Conservation (phyloP, 2,329 filamentous ascomycete species). For the Xylaria digitata region DNA sequence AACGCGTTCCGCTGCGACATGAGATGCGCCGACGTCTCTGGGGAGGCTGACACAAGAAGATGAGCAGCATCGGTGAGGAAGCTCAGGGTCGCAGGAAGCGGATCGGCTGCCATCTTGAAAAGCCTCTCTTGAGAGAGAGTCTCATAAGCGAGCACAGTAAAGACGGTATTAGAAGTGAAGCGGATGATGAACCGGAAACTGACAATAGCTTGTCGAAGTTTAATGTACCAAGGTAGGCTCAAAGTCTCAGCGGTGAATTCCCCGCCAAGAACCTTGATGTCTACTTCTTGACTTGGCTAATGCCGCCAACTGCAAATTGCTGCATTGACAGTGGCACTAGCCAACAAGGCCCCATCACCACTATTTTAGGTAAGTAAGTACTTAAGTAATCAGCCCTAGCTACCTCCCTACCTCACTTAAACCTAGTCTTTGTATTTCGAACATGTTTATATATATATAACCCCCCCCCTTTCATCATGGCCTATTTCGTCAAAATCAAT, state of each 20-base stretch:
- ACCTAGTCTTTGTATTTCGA: no score
- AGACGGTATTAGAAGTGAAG: not conserved
- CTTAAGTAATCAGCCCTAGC: no score
- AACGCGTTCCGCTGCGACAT: slow-evolving; percentile 65
- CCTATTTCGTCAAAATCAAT: no score
- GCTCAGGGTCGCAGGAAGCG: slow-evolving; percentile 44
- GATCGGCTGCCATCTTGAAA: slow-evolving; percentile 41
- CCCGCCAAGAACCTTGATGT: no score
- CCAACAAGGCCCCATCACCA: no score
- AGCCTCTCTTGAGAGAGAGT: not conserved
- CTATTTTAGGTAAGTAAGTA: no score
- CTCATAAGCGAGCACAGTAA: not conserved
- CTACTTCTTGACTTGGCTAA: no score
- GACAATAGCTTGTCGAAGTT: not conserved
- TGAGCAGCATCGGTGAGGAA: slow-evolving; percentile 71
- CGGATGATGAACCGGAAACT: not conserved
- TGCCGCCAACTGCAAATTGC: no score
- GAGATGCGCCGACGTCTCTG: slow-evolving; percentile 68
- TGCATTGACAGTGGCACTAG: no score
- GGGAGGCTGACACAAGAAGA: slow-evolving; percentile 63
- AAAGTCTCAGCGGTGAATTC: not conserved
- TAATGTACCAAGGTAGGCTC: not conserved
- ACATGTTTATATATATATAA: no score
- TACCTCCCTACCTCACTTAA: no score
- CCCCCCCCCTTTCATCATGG: no score